Conservation (phyloP, 257 asterid genomes). For the Knoxia roxburghii region DNA sequence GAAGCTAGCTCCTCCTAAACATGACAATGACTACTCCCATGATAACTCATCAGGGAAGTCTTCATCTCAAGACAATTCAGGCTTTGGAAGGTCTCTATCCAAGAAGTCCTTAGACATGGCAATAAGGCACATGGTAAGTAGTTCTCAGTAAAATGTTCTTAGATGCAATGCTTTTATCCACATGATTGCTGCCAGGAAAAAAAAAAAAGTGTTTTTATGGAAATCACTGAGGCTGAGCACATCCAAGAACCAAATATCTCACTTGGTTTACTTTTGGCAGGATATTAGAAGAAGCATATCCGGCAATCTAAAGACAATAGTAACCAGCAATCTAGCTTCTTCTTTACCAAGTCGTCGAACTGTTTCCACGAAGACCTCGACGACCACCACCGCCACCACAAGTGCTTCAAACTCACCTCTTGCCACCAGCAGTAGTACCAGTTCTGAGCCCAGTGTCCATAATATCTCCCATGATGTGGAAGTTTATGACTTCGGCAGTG, state of each 20-base stretch:
- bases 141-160: not conserved
- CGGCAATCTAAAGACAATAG: conserved; percentile 29
- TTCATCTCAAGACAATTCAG: conserved; percentile 39
- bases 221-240: not conserved
- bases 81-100: conserved; percentile 79
- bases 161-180: not conserved
- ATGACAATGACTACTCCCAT: conserved; percentile 28
- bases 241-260: no score
- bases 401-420: conserved; percentile 42
- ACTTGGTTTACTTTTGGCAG: conserved; percentile 29
- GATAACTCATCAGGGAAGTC: conserved; percentile 42
- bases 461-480: conserved; percentile 27
- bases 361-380: conserved; percentile 26
- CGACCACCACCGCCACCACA: conserved; percentile 19
- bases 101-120: conserved; percentile 90
- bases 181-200: not conserved
- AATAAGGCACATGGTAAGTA: conserved; percentile 76
- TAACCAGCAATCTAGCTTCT: conserved; percentile 26
- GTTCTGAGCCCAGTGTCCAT: conserved; percentile 38
- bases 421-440: conserved; percentile 41
- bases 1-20: conserved; percentile 83
- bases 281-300: conserved; percentile 53
- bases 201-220: no score
- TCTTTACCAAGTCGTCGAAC: conserved; percentile 26
- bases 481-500: conserved; percentile 8